Evolutionary conservation across 257 asterid species (phyloP).

Genomic region (Solanum ahanhuiri): DNA sequence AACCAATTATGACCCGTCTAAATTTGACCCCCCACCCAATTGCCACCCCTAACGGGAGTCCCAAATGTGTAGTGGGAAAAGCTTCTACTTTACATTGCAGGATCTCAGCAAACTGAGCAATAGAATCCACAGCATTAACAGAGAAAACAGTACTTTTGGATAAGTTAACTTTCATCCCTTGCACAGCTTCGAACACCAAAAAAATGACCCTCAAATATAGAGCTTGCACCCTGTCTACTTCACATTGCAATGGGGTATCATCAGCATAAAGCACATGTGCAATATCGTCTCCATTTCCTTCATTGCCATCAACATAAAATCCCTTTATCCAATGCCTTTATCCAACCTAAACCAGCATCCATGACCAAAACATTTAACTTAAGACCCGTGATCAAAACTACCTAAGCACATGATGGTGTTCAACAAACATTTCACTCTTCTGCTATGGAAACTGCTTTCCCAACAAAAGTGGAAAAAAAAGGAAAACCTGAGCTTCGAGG

Average conservation of each 20-base stretch:
- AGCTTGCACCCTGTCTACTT: not conserved
- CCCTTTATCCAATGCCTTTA: not conserved
- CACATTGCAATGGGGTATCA: not conserved
- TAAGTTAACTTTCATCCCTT: not conserved
- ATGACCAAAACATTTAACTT: not conserved
- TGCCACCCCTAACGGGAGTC: not conserved
- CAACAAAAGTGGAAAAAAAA: not conserved
- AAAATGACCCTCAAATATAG: not conserved
- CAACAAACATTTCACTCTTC: not conserved
- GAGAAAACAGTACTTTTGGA: not conserved
- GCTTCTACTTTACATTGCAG: not conserved
- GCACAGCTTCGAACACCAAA: not conserved
- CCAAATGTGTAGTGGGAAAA: not conserved
- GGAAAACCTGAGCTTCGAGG: not conserved
- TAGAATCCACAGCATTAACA: not conserved
- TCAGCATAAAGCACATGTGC: not conserved
- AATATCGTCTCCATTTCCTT: not conserved
- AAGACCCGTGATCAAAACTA: not conserved
- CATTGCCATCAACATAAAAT: not conserved
- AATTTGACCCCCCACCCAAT: too few relatives aligned
- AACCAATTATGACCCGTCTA: too few relatives aligned
- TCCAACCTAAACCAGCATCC: not conserved
- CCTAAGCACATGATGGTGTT: not conserved
- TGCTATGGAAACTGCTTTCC: not conserved
- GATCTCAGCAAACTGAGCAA: not conserved